Evolutionary conservation across 495 filamentous ascomycete species (phyloP).

Genomic region (Hypoxylon perforatum): DNA sequence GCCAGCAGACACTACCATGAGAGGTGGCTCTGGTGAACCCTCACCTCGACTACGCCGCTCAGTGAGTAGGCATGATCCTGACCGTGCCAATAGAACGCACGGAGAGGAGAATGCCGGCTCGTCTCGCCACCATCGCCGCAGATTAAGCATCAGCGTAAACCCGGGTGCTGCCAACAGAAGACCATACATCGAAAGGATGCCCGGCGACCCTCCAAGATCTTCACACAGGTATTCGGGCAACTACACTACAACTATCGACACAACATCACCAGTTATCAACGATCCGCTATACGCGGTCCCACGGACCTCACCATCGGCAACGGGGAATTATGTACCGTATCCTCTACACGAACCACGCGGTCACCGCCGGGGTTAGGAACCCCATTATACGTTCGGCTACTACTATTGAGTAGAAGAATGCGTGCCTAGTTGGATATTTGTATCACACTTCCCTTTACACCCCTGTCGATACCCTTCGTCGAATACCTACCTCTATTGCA

Average conservation of each 20-base stretch:
- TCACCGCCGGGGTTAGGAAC: constrained; percentile 12
- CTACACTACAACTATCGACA: constrained; percentile 15
- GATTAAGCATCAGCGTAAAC: constrained; percentile 29
- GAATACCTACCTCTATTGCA: constrained; percentile 1
- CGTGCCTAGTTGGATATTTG: not conserved
- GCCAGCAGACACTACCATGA: constrained; percentile 28
- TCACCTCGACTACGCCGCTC: constrained; percentile 22
- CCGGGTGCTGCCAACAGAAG: constrained; percentile 28
- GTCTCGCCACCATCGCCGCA: constrained; percentile 33
- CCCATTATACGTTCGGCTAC: not conserved
- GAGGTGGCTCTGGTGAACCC: constrained; percentile 37
- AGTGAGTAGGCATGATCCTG: constrained; percentile 32
- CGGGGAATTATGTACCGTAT: constrained; percentile 35
- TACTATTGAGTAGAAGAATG: not conserved
- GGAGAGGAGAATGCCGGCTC: constrained; percentile 25
- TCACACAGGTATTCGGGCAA: constrained; percentile 17
- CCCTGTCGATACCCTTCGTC: constrained; percentile 14
- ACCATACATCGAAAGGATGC: constrained; percentile 47
- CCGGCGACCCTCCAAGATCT: constrained; percentile 13
- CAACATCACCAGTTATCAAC: not conserved
- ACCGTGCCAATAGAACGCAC: constrained; percentile 30
- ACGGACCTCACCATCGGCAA: constrained; percentile 10
- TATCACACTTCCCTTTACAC: constrained; percentile 14
- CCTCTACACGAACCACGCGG: constrained; percentile 23
- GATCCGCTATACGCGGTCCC: constrained; percentile 20